Evolutionary conservation across 2,329 filamentous ascomycete species (phyloP), one percentile per base, ranked within the genome.

Genomic region (Epichloe gansuensis): DNA sequence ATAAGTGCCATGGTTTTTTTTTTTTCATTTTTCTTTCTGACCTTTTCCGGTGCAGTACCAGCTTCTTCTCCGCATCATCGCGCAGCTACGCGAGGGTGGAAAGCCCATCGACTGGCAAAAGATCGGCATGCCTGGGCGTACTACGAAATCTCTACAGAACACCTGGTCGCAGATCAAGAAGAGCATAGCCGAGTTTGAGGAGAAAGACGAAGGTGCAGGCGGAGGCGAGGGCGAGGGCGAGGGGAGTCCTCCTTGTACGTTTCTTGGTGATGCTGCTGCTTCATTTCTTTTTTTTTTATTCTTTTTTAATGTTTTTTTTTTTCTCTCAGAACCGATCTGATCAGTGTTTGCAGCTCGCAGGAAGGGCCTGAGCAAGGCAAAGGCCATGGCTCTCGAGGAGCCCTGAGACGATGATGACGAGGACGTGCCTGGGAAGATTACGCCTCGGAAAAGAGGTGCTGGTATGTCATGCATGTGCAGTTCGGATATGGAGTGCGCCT

Each of bases 81-180:
- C 60, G 3, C 66, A 67, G 47, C 50, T 67, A 25, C 65, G 63
- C 44, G 59, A 63, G 0, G 63, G 66, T 3, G 65, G 65, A 3
- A 64, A 61, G 12, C 17, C 58, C 5, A 67, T 71, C 56, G 66
- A 68, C 46, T 72, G 69, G 69, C 52, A 55, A 2, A 56, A 55
- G 3, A 58, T 72, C 28, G 57, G 59, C 25, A 69, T 72, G 61
- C 64, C 66, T 0, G 67, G 65, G 0, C 67, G 70, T 7, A 71
- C 68, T 2, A 53, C 58, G 23, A 72, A 72, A 55, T 67, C 67
- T 2, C 56, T 72, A 0, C 61, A 67, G 55, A 65, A 67, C 43
- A 61, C 64, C 52, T 72, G 69, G 69, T 64, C 63, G 1, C 63
- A 60, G 11, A 62, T 72, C 23, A 63, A 64, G 28, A 70, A 70